phyloP scores from a whole-genome alignment of 768 basidiomycete genomes.

The Podaxis sp. region DNA sequence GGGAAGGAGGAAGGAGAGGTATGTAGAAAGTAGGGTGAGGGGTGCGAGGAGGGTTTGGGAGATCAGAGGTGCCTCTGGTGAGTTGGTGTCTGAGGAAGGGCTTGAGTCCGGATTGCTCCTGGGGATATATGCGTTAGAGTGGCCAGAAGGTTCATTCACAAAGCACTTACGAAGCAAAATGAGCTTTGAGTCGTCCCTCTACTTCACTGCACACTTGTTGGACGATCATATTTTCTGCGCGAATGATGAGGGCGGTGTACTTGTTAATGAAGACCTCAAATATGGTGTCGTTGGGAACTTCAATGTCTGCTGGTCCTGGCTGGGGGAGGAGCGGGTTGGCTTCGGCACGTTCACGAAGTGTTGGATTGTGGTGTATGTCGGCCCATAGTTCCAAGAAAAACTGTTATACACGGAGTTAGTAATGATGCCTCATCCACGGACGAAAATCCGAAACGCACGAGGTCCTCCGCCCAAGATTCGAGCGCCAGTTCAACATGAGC shows the following conservation, averaged over 20 bases:
- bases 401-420: conserved; percentile 36
- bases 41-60: conserved; percentile 74
- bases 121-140: not conserved
- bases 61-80: conserved; percentile 29
- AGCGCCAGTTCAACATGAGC: conserved; percentile 69
- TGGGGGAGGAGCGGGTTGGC: conserved; percentile 52
- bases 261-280: conserved; percentile 75
- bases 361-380: conserved; percentile 65
- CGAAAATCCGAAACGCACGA: conserved; percentile 48
- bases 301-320: conserved; percentile 28
- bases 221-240: conserved; percentile 89
- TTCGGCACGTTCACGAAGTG: conserved; percentile 55
- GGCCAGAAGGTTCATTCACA: not conserved
- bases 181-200: conserved; percentile 68
- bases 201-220: conserved; percentile 83
- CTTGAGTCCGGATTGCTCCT: not conserved
- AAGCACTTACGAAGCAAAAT: conserved; percentile 53
- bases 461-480: conserved; percentile 85
- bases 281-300: conserved; percentile 60
- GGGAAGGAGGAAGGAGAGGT: conserved; percentile 65
- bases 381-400: conserved; percentile 92
- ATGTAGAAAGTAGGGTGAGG: conserved; percentile 77
- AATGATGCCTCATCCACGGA: not conserved
- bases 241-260: conserved; percentile 57
- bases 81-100: not conserved